phyloP scores from a whole-genome alignment of 805 yeast genomes.

The Candida coleopterorum region DNA sequence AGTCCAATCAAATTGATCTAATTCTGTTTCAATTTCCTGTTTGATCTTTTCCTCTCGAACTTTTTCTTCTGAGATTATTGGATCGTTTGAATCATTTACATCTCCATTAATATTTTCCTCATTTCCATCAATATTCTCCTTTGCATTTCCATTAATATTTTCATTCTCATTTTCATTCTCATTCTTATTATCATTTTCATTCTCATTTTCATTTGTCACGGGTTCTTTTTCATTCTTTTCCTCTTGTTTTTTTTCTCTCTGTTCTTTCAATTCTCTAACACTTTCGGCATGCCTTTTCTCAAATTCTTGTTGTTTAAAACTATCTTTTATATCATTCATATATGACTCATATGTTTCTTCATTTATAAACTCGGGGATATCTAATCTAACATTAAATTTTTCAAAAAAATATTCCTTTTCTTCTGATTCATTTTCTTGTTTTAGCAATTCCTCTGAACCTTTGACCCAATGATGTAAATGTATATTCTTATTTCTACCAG shows the following conservation, averaged over 20 bases:
- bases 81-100: constrained; percentile 8
- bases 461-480: constrained; percentile 80
- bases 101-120: constrained; percentile 2
- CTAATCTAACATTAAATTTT: constrained; percentile 64
- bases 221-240: constrained; percentile 6
- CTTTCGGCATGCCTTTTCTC: constrained; percentile 12
- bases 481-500: constrained; percentile 40
- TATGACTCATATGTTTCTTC: constrained; percentile 55
- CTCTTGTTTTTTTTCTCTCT: constrained; percentile 6
- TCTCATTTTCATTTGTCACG: constrained; percentile 7
- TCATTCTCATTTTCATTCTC: constrained; percentile 12
- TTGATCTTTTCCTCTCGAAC: constrained; percentile 4
- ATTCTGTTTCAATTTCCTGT: constrained; percentile 2
- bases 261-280: constrained; percentile 10
- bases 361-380: constrained; percentile 61
- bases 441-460: constrained; percentile 51
- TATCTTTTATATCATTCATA: constrained; percentile 39
- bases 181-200: constrained; percentile 12
- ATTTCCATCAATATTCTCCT: not conserved
- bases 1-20: constrained; percentile 48
- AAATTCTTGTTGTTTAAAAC: constrained; percentile 13
- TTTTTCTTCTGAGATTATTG: constrained; percentile 1
- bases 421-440: constrained; percentile 24
- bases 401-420: constrained; percentile 59
- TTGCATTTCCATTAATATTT: constrained; percentile 8